phyloP scores from a whole-genome alignment of 1,139 yeast species.

The Suhomyces ambrosiae region DNA sequence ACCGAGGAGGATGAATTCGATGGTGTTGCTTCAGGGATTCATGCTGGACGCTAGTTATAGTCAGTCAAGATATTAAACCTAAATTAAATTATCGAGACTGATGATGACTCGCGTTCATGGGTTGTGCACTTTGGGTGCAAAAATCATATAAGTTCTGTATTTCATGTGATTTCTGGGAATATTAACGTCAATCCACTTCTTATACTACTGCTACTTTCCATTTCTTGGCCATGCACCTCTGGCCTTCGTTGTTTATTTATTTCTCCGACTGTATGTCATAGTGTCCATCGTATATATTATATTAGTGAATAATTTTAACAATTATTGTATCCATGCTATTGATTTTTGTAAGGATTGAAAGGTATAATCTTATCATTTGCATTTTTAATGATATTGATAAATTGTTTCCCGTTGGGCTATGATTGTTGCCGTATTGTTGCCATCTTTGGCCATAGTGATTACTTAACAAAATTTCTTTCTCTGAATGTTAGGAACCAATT shows the following conservation, averaged over 20 bases:
- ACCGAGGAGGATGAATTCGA: constrained; percentile 7
- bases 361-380: too few relatives aligned
- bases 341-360: too few relatives aligned
- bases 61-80: neutral
- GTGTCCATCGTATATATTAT: neutral
- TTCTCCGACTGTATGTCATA: constrained; percentile 5
- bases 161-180: neutral
- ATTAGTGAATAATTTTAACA: neutral
- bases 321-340: too few relatives aligned
- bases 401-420: too few relatives aligned
- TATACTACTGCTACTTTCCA: neutral
- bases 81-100: constrained; percentile 2
- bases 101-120: too few relatives aligned
- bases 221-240: neutral
- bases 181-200: neutral
- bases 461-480: too few relatives aligned
- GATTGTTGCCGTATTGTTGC: too few relatives aligned
- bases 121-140: constrained; percentile 2
- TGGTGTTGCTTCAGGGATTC: neutral
- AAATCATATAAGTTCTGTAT: too few relatives aligned
- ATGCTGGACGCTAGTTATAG: constrained; percentile 1
- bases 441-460: too few relatives aligned
- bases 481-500: too few relatives aligned
- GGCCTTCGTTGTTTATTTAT: constrained; percentile 3
- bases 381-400: too few relatives aligned